Percentiles rank a stretch among this genome's conserved stretches.
These are phyloP conservation scores for Leishmania braziliensis DNA, from an alignment of 208 protist genomes.

Conservation along the genomic window DNA sequence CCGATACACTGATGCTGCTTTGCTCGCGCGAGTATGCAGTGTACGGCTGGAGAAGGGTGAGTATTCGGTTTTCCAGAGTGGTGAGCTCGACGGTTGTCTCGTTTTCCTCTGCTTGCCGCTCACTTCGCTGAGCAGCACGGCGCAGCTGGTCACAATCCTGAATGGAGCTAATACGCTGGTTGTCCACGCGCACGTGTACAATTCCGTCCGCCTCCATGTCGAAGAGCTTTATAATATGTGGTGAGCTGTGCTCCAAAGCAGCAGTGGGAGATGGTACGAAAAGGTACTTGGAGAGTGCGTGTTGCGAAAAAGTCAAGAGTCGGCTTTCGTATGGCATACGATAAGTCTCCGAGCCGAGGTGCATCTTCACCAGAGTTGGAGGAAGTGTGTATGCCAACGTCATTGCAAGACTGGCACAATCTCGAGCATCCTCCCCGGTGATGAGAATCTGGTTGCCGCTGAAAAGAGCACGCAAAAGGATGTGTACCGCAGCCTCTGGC, in stretches of 20 bases:
- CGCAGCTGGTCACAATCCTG: conserved; percentile 32
- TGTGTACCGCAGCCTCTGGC: conserved; percentile 19
- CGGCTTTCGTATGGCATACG: conserved; percentile 66
- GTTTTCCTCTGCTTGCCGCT: neutral
- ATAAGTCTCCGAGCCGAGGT: conserved; percentile 54
- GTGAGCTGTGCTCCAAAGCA: neutral
- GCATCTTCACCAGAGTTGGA: conserved; percentile 32
- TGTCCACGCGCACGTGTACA: conserved; percentile 36
- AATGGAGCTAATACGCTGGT: conserved; percentile 30
- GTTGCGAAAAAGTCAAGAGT: conserved; percentile 51
- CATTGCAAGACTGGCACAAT: conserved; percentile 59
- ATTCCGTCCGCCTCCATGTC: conserved; percentile 38
- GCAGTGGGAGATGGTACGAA: conserved; percentile 8
- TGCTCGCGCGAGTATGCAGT: neutral
- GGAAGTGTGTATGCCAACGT: conserved; percentile 64
- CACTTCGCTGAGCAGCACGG: neutral
- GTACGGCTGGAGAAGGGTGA: conserved; percentile 28
- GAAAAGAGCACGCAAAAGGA: conserved; percentile 64
- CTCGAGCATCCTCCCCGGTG: conserved; percentile 35
- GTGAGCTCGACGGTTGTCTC: conserved; percentile 3
- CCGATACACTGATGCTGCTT: conserved; percentile 8
- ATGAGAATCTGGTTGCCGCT: conserved; percentile 77
- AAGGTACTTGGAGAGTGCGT: conserved; percentile 1
- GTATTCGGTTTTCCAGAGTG: conserved; percentile 26
- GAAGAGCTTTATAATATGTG: conserved; percentile 13